Conservation (phyloP, 2,329 filamentous ascomycete genomes). For the Microdochium bolleyi region DNA sequence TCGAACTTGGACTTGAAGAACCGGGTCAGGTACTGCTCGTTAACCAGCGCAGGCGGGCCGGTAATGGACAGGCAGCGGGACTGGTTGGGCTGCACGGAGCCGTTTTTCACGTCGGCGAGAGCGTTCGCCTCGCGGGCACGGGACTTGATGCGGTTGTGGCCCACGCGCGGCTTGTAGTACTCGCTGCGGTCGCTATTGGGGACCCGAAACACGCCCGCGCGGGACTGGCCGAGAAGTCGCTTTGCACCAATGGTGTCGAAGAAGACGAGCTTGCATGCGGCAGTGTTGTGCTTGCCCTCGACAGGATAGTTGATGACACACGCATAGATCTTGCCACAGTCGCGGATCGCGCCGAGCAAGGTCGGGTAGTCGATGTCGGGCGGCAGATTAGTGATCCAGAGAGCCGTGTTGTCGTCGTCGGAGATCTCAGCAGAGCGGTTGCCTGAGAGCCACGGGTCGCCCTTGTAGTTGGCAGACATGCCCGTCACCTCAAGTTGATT, state of each 20-base stretch:
- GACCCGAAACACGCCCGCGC: conserved; percentile 29
- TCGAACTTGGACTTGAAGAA: conserved; percentile 35
- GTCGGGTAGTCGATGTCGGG: conserved; percentile 29
- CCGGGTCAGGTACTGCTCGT: conserved; percentile 24
- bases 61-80: conserved; percentile 43
- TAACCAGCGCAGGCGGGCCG: conserved; percentile 34
- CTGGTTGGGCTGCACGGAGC: conserved; percentile 3
- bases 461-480: conserved; percentile 28
- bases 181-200: conserved; percentile 20
- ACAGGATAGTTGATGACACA: conserved; percentile 42
- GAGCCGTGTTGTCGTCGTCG: conserved; percentile 34
- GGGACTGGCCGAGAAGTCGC: conserved; percentile 39
- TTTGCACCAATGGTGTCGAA: conserved; percentile 42
- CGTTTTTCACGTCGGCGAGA: no score
- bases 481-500: conserved; percentile 5
- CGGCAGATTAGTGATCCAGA: conserved; percentile 46
- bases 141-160: conserved; percentile 36
- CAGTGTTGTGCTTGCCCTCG: conserved; percentile 10
- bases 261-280: conserved; percentile 32
- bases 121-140: conserved; percentile 17
- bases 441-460: conserved; percentile 22
- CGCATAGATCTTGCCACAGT: conserved; percentile 42
- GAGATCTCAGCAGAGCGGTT: conserved; percentile 32
- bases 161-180: conserved; percentile 25
- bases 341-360: conserved; percentile 34